A percentile compares a stretch with the other conserved stretches of the same genome.
phyloP scores from a whole-genome alignment of 2,329 filamentous ascomycete species.

The Ophiostoma tasmaniense region DNA sequence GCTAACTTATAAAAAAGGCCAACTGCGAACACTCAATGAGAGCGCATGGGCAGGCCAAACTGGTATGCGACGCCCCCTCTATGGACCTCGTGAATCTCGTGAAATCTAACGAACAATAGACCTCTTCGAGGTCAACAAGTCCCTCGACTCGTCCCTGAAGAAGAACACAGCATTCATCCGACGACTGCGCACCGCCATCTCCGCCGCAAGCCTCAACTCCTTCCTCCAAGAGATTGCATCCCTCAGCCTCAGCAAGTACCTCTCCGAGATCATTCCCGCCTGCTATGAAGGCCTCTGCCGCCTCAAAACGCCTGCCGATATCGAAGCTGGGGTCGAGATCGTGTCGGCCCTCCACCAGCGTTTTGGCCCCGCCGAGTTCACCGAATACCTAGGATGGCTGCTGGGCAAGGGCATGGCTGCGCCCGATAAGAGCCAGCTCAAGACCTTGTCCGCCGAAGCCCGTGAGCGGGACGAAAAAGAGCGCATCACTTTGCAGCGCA shows the following conservation, averaged over 20 bases:
- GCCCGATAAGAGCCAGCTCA: constrained; percentile 76
- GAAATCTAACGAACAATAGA: constrained; percentile 39
- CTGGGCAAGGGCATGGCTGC: constrained; percentile 85
- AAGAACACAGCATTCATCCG: constrained; percentile 99
- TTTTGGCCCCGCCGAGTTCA: constrained; percentile 85
- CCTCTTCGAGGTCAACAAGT: constrained; percentile 66
- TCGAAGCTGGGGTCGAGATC: constrained; percentile 85
- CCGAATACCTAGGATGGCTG: constrained; percentile 83
- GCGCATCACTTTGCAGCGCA: constrained; percentile 72
- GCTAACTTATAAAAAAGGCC: constrained; percentile 50
- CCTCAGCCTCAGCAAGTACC: constrained; percentile 88
- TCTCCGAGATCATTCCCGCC: constrained; percentile 92
- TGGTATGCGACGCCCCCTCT: constrained; percentile 45
- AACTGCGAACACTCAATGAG: constrained; percentile 81
- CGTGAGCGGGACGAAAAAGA: constrained; percentile 96
- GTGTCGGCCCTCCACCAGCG: constrained; percentile 92
- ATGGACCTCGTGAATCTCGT: background rate
- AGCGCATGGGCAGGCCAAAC: constrained; percentile 82
- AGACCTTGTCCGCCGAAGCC: constrained; percentile 67
- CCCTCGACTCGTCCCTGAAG: constrained; percentile 89
- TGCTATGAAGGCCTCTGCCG: constrained; percentile 91
- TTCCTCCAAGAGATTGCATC: constrained; percentile 87
- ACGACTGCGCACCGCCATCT: constrained; percentile 82
- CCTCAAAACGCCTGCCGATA: constrained; percentile 84
- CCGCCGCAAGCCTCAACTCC: constrained; percentile 65